A percentile compares a stretch with the other conserved stretches of the same genome.
These are phyloP conservation scores for Taiozyma sp. DNA, from an alignment of 1,139 yeast genomes.

Conservation along the genomic window DNA sequence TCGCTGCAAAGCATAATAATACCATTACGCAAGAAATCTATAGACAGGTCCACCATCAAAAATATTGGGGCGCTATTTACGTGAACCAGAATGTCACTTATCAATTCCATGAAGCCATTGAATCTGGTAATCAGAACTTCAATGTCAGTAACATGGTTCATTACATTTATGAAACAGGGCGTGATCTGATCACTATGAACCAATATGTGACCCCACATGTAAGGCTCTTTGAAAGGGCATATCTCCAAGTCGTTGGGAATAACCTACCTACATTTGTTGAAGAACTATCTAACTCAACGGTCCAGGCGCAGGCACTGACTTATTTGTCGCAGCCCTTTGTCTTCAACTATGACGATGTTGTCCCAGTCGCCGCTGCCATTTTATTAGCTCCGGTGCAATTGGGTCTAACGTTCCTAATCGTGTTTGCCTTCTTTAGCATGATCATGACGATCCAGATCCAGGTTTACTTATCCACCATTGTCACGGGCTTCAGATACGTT, in stretches of 20 bases:
- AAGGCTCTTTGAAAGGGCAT: slow-evolving; percentile 27
- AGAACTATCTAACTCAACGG: neutral
- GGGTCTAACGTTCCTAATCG: slow-evolving; percentile 66
- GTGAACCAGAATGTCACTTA: slow-evolving; percentile 40
- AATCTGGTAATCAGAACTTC: slow-evolving; percentile 18
- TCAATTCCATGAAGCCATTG: slow-evolving; percentile 31
- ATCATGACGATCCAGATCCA: slow-evolving; percentile 53
- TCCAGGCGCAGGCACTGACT: neutral
- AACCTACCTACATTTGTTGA: neutral
- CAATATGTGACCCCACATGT: slow-evolving; percentile 36
- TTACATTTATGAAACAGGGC: slow-evolving; percentile 43
- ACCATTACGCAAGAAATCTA: slow-evolving; percentile 11
- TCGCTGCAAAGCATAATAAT: slow-evolving; percentile 10
- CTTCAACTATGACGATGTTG: slow-evolving; percentile 38
- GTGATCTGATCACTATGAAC: slow-evolving; percentile 41
- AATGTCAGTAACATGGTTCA: slow-evolving; percentile 28
- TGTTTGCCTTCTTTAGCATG: slow-evolving; percentile 57
- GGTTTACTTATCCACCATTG: slow-evolving; percentile 36
- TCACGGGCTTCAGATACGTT: slow-evolving; percentile 41
- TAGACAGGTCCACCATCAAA: slow-evolving; percentile 39
- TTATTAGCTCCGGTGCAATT: slow-evolving; percentile 61
- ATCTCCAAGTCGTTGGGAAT: slow-evolving; percentile 21
- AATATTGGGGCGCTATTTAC: slow-evolving; percentile 50
- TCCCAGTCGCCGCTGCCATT: slow-evolving; percentile 44
- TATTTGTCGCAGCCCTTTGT: slow-evolving; percentile 8